Evolutionary conservation across 2,329 filamentous ascomycete genomes (phyloP), one percentile per base, ranked within the genome.

Genomic region (Penicillium rolfsii): DNA sequence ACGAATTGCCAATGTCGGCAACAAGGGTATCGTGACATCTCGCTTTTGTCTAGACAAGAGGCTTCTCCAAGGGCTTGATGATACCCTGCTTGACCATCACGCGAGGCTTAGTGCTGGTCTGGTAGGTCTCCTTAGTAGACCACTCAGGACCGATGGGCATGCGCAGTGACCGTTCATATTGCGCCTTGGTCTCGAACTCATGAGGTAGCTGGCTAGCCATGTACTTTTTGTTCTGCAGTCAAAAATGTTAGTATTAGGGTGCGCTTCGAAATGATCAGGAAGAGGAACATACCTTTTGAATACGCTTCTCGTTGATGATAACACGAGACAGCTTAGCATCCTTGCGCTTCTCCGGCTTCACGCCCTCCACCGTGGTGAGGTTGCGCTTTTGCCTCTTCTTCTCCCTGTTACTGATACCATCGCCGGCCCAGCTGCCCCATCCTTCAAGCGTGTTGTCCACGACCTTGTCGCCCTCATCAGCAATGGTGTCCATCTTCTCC

Each of bases 81-180:
- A 96, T 84, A 50, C 95, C 95, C 79, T 93, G 91, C 82, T 96
- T 97, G 76, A 97, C 82, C 76, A 98, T 82, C 67, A 98, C 85
- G 70, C 92, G 87, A 60, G 95, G 95, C 84, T 94, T 96, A 61
- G 91, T 96, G 63, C 86, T 86, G 69, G 90, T 87, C 82, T 98
- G 93, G 84, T 95, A 95, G 14, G 90, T 92, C 81, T 92, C 88
- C 85, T 97, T 97, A n/a, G 94, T 98, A 68, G 89, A 88, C 93
- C 94, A 99, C 78, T 99, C 94, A 16, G 90, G 91, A 1, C 95
- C 95, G 62, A 98, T 87, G 1, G 95, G 95, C 67, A 97, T 79
- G 46, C 94, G 84, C 60, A 98, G 81, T 65, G 90, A 91, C 54
- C 94, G 83, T 82, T 99, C 95, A 79, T 98, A 98, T 81, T 97